Base-by-base conservation (phyloP, 75 land plant species). In the Ceratopteris richardii region DNA sequence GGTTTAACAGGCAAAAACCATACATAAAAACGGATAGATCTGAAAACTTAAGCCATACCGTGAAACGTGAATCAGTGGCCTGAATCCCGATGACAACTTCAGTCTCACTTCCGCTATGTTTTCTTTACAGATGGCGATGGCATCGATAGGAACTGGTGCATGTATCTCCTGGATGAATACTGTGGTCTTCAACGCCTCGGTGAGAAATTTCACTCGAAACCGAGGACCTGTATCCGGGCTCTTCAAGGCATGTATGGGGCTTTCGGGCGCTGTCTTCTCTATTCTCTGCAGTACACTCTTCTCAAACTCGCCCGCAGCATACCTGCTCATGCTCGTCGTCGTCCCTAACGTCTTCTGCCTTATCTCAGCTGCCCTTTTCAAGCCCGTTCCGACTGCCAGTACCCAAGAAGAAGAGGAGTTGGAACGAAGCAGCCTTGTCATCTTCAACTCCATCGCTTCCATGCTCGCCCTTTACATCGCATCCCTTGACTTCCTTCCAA, bases 231-330 rank as follows among this genome's bases (percentile, higher is more conserved):
- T 71, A 14, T 69, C 64, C 19, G 73, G 73, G 21, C 36, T 71
- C 18, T 61, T 71, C 31, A 71, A 71, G 61, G 73, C 69, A 14
- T 71, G 47, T 31, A 58, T 58, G 26, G 73, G 73, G 13, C 61
- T 71, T 0, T 66, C 60, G 18, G 73, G 59, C 0, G 73, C 73
- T 18, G 65, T 71, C 19, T 64, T 65, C 50, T 50, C 74, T 4
- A 60, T 51, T 22, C 21, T 72, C 19, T 65, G 40, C 50, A 42
- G 37, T 0, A 17, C 61, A 1, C 46, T 70, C 20, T 36, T 61
- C 12, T 6, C 46, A 1, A 43, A 21, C 27, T 23, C 48, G 10
- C 29, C 57, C 7, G 9, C 11, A 24, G 20, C 20, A 17, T 54
- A 59, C 51, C 31, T 69, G 30, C 42, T 69, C 17, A 44, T 69